Conservation (phyloP, 2,329 filamentous ascomycete species). For the Mollisiaceae sp. region DNA sequence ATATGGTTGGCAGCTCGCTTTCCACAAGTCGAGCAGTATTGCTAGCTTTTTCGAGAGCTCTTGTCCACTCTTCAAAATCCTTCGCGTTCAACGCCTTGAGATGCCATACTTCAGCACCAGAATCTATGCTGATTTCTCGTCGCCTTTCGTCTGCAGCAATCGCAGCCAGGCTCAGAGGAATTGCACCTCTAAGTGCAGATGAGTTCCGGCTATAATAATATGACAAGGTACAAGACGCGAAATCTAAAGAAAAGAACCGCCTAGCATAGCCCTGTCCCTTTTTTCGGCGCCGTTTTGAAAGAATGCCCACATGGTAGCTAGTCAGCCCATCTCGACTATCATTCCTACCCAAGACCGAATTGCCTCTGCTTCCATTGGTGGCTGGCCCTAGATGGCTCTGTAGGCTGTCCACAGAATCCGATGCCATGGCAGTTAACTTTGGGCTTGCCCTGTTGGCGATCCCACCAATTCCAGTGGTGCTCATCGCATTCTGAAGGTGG, state of each 20-base stretch:
- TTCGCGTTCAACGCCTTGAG: constrained; percentile 79
- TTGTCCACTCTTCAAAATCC: constrained; percentile 88
- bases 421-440: constrained; percentile 50
- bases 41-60: constrained; percentile 82
- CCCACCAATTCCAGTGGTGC: constrained; percentile 49
- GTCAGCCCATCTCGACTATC: constrained; percentile 49
- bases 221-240: constrained; percentile 89
- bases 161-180: constrained; percentile 88
- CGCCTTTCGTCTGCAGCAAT: constrained; percentile 88
- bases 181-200: constrained; percentile 87
- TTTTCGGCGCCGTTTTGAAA: constrained; percentile 91
- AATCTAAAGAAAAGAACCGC: constrained; percentile 95
- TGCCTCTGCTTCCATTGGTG: constrained; percentile 45
- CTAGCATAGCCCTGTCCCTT: constrained; percentile 91
- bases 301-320: constrained; percentile 79
- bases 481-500: constrained; percentile 61
- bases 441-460: constrained; percentile 55
- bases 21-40: constrained; percentile 64
- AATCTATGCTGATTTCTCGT: constrained; percentile 94
- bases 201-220: constrained; percentile 97
- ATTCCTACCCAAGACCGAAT: constrained; percentile 59
- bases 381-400: constrained; percentile 52
- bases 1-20: constrained; percentile 32
- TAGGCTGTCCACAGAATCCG: constrained; percentile 65
- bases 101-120: constrained; percentile 96